Base-by-base conservation (phyloP, 2,329 filamentous ascomycete genomes). In the Aschersonia sp. region DNA sequence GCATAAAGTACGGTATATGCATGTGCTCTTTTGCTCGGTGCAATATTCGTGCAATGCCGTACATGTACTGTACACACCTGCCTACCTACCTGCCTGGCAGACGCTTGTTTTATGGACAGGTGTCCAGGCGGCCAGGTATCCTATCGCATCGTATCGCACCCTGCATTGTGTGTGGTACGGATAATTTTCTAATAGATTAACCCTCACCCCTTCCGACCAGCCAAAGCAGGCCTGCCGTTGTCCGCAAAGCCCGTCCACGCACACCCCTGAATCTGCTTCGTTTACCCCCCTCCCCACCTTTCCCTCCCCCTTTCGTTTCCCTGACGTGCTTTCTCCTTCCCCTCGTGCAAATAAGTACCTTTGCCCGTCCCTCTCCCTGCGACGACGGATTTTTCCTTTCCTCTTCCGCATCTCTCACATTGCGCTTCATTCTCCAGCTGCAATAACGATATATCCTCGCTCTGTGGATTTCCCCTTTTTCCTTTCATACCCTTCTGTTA, bases 331-430 rank as follows among this genome's bases (percentile, higher is more conserved):
- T 7, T 22, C 41, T 45, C 54, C 52, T 51, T 49, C 47, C 41
- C 32, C 45, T 45, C 51, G 50, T 52, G 54, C 62, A 58, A 66
- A 69, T 69, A 69, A 68, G 66, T 66, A 69, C 60, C 64, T 59
- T 58, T 55, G 61, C 56, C 58, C 50, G 58, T 64, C 64, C 60
- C 39, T 47, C 42, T 30, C 47, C 41, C 60, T 44, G 52, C 48
- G 50, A 3, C 22, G 22, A 22, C 22, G 22, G 4, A 2, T 52
- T 50, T 50, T 54, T 53, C 55, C 53, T 55, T 56, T 57, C 55
- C 59, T 55, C 53, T 57, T 58, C 58, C 57, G 59, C 58, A 59
- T 41, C 55, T 53, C 58, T 55, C 56, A 55, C 57, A n/a, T 59
- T 60, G 56, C 58, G 52, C 55, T 55, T 37, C 52, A 51, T 57